Conservation (phyloP, 148 eudicot genomes). For the Fagopyrum tataricum region DNA sequence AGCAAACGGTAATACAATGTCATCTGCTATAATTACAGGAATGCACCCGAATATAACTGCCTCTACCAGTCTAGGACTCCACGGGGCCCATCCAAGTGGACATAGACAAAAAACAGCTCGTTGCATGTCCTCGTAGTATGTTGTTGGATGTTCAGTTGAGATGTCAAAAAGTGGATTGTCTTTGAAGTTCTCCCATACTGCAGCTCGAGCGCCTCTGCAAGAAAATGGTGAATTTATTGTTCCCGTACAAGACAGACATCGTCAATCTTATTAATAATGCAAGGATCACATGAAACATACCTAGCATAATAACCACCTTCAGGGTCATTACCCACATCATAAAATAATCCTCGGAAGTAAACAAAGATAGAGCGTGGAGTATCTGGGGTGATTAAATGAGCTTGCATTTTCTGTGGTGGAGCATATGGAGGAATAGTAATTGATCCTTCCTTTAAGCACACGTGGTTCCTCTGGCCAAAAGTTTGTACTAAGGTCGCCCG, state of each 20-base stretch:
- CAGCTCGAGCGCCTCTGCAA: constrained; percentile 88
- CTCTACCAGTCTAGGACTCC: constrained; percentile 97
- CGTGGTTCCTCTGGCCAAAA: constrained; percentile 93
- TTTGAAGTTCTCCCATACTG: constrained; percentile 98
- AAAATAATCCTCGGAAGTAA: constrained; percentile 94
- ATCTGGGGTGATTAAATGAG: constrained; percentile 82
- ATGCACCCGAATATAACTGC: constrained; percentile 97
- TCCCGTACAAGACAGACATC: background rate
- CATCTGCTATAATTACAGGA: constrained; percentile 94
- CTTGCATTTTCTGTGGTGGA: constrained; percentile 97
- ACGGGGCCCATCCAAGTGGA: constrained; percentile 99
- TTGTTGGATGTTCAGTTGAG: constrained; percentile 97
- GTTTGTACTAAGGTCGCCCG: constrained; percentile 97
- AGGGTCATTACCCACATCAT: constrained; percentile 97
- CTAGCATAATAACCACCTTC: constrained; percentile 99
- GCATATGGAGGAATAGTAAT: constrained; percentile 96
- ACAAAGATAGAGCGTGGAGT: constrained; percentile 97
- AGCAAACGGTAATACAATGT: constrained; percentile 92
- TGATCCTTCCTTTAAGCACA: constrained; percentile 92
- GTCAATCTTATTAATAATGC: background rate
- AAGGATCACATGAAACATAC: constrained; percentile 23
- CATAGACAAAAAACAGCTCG: constrained; percentile 88
- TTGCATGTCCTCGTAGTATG: constrained; percentile 99
- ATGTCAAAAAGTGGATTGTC: constrained; percentile 96
- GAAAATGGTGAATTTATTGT: background rate